Conservation (phyloP, 306 rosid genomes). For the Vachellia collinsii region DNA sequence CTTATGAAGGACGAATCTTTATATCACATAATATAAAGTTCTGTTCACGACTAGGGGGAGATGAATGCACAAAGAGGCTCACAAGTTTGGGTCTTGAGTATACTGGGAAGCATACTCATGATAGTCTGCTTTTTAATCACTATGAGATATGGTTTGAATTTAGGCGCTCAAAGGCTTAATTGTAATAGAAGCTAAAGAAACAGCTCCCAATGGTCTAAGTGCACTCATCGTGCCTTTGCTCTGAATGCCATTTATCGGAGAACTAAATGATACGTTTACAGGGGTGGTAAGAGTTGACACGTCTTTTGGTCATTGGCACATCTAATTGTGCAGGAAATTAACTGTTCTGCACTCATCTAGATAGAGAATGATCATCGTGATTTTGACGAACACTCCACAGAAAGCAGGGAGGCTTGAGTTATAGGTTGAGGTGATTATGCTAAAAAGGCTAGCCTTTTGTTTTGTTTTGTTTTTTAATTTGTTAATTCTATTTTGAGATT, state of each 20-base stretch:
- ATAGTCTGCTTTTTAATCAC: conserved; percentile 25
- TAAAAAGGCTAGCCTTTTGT: not conserved
- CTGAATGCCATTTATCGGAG: conserved; percentile 21
- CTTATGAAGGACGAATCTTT: conserved; percentile 18
- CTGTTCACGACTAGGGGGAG: conserved; percentile 18
- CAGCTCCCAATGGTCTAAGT: conserved; percentile 31
- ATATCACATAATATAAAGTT: conserved; percentile 18
- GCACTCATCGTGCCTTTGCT: conserved; percentile 26
- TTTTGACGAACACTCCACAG: conserved; percentile 13
- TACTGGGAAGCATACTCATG: conserved; percentile 23
- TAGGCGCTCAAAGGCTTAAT: conserved; percentile 4
- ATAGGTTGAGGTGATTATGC: not conserved
- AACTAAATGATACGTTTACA: conserved; percentile 25
- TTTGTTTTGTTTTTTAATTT: not conserved
- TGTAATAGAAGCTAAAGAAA: conserved; percentile 10
- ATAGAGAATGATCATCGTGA: conserved; percentile 18
- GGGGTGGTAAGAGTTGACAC: conserved; percentile 23
- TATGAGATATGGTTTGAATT: conserved; percentile 27
- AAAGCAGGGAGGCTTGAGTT: not conserved
- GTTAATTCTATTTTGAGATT: conserved; percentile 2
- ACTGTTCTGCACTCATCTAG: conserved; percentile 19
- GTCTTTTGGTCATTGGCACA: conserved; percentile 6
- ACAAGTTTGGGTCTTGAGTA: conserved; percentile 13
- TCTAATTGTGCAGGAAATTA: conserved; percentile 23
- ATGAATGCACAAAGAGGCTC: conserved; percentile 19